Evolutionary conservation across 192 early-diverging fungal genomes (phyloP), one percentile per base, ranked within the genome.

Genomic region (Cladochytrium replicatum): DNA sequence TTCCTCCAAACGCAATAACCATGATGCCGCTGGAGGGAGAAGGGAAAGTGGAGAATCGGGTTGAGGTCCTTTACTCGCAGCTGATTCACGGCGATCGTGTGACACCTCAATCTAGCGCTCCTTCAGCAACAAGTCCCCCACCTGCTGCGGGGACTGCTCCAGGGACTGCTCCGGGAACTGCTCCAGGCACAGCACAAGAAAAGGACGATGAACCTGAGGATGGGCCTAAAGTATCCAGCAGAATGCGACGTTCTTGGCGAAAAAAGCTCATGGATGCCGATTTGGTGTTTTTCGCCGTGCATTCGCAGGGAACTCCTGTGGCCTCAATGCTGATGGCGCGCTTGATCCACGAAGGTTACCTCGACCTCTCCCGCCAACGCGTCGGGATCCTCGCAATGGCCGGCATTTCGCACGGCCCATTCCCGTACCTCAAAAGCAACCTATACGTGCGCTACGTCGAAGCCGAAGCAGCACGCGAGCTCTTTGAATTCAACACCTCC

Each of bases 251-350:
- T n/a, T n/a, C n/a, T n/a, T 64, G 62, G 60, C 40, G 30, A 8
- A 30, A 45, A 32, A 55, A 56, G 21, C 27, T 2, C 25, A 25
- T 54, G 52, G 50, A 55, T 8, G 86, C 86, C 0, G 86, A 93
- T 61, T 71, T 85, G 0, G 75, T 97, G 8, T 75, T 97, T 54
- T 75, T 94, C 34, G 82, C 87, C 1, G 91, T 92, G 1, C 94
- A 97, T 62, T 87, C 84, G 23, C 94, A 98, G 63, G 94, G 94
- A 31, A 91, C 87, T 0, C 88, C 91, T 0, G 91, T 93, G 2
- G 84, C 87, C 3, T 77, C 80, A 19, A 67, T 91, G 43, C 57
- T 98, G 8, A 54, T 93, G 3, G 69, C 84, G 21, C 57, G 80
- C 25, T 68, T 98, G 22, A 70, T 98, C 6, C 60, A 80, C 28